These are phyloP conservation scores for Deinandra increscens DNA, from an alignment of 129 eudicot species.

Conservation along the genomic window DNA sequence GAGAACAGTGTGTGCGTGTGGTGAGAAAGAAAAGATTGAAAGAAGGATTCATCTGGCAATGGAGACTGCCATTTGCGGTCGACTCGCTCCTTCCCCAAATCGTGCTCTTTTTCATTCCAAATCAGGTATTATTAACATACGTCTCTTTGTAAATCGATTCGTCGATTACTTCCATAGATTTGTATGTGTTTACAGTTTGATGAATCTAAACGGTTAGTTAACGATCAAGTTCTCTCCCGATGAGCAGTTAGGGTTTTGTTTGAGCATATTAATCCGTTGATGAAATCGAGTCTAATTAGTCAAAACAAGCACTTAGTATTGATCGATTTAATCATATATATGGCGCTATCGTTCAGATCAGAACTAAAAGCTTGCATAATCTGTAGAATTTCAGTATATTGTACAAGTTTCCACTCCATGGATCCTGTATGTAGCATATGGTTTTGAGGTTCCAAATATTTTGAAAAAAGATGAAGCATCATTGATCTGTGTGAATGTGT, in stretches of 20 bases:
- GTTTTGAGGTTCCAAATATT: background rate
- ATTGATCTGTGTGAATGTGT: background rate
- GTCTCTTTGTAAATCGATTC: background rate
- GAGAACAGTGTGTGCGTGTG: constrained; percentile 12
- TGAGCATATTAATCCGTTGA: background rate
- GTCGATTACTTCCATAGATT: constrained; percentile 1
- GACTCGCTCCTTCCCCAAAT: constrained; percentile 54
- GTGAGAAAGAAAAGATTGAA: constrained; percentile 15
- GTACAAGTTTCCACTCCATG: background rate
- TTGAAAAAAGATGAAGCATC: background rate
- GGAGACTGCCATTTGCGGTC: constrained; percentile 65
- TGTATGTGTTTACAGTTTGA: background rate
- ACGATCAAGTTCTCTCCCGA: background rate
- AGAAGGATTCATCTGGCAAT: constrained; percentile 29
- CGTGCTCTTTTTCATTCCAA: constrained; percentile 45
- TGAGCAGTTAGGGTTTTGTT: background rate
- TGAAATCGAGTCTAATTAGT: constrained; percentile 9
- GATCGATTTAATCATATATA: background rate
- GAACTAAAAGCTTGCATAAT: background rate
- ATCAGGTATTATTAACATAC: constrained; percentile 1
- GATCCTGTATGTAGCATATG: background rate
- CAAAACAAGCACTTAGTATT: constrained; percentile 1
- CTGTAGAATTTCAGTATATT: background rate
- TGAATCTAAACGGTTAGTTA: background rate
- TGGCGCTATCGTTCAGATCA: constrained; percentile 1